Evolutionary conservation across 805 yeast genomes (phyloP), one percentile per base, ranked within the genome.

Genomic region (Candida parachauliodes): DNA sequence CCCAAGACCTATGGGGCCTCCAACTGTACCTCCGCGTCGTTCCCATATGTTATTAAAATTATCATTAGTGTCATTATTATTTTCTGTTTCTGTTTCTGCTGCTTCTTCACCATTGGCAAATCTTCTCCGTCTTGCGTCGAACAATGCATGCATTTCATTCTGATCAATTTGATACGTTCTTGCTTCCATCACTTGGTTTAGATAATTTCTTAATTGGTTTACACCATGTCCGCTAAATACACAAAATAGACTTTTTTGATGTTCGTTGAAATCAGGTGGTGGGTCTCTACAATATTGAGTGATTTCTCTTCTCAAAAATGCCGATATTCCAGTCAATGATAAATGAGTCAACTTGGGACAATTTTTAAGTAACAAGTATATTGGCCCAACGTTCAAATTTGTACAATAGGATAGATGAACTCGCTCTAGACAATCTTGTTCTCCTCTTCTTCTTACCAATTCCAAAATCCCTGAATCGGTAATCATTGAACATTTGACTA

Each of bases 191-290:
- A 57, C 50, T 47, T 57, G 60, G 51, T 73, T 79, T 32, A 91
- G 70, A 55, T 83, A 81, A 28, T 76, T 79, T 45, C 96, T 75
- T 45, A 91, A 69, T 42, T 78, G 77, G 34, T 70, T 75, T 12
- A 93, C 96, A 7, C 97, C 97, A 42, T 76, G 77, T 1, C 98
- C 98, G 23, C 91, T 81, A 55, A 88, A 93, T 9, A 91, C 98
- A 64, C 98, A 91, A 54, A 93, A 91, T 34, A 85, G 72, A 16
- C 81, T 74, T 46, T 81, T 81, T 59, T 93, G 98, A 51, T 83
- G 83, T 39, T 81, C 86, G 37, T 82, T 88, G 57, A 93, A 89
- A 50, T 88, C 97, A 9, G 84, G 78, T 3, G 98, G 98, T 2
- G 98, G 93, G 7, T 82, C 85, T 20, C 98, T 81, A 58, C 97